A percentile compares a stretch with the other conserved stretches of the same genome.
These are phyloP conservation scores for Colletotrichum neosansevieriae DNA, from an alignment of 2,329 filamentous ascomycete species.

Conservation along the genomic window DNA sequence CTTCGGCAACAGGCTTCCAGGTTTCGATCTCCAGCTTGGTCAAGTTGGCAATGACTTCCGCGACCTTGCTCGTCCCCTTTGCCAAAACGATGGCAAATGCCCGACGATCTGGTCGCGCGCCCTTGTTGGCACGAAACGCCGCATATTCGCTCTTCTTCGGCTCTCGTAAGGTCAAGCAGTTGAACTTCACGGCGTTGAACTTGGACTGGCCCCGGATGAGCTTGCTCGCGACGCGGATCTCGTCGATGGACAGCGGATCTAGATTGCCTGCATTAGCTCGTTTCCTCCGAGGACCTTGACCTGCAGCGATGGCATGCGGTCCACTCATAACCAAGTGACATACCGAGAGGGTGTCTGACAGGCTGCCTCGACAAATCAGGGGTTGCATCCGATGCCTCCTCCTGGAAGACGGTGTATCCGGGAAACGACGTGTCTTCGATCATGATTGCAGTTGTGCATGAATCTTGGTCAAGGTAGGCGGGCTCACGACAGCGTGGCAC, in stretches of 20 bases:
- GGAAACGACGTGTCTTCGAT: slow-evolving; percentile 57
- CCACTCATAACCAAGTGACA: slow-evolving; percentile 11
- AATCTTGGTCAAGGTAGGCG: slow-evolving; percentile 35
- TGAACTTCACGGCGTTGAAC: slow-evolving; percentile 58
- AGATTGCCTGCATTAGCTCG: slow-evolving; percentile 40
- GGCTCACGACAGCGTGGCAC: slow-evolving; percentile 42
- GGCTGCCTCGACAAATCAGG: slow-evolving; percentile 49
- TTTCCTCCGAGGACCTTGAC: background rate
- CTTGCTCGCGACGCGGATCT: slow-evolving; percentile 63
- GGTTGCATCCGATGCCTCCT: slow-evolving; percentile 54
- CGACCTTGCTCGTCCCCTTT: slow-evolving; percentile 46
- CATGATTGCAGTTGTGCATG: slow-evolving; percentile 47
- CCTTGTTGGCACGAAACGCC: slow-evolving; percentile 65
- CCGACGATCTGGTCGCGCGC: slow-evolving; percentile 62
- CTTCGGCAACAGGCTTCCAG: slow-evolving; percentile 60
- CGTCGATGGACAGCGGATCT: slow-evolving; percentile 66
- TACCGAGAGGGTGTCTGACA: slow-evolving; percentile 54
- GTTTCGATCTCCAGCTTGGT: slow-evolving; percentile 54
- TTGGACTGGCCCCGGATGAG: slow-evolving; percentile 57
- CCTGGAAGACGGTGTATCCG: slow-evolving; percentile 60
- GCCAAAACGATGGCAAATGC: slow-evolving; percentile 63
- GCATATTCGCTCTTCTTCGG: slow-evolving; percentile 73
- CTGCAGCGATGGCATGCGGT: background rate
- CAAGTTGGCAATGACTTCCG: slow-evolving; percentile 65
- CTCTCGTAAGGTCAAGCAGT: slow-evolving; percentile 75